These are phyloP conservation scores for Pleurotus citrinopileatus DNA, from an alignment of 768 basidiomycete species.

Conservation along the genomic window DNA sequence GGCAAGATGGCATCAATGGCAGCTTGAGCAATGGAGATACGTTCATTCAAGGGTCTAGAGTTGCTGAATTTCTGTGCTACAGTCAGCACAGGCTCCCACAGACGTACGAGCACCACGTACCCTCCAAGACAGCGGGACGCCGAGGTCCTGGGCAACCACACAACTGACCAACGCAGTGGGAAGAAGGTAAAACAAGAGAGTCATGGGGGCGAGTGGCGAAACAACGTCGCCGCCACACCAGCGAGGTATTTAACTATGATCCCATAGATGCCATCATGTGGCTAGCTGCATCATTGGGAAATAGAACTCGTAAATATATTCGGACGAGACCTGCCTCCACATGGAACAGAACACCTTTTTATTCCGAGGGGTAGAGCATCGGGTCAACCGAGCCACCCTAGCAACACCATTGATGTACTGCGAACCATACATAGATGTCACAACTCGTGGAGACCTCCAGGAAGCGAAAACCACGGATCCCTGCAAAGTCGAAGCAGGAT, in stretches of 20 bases:
- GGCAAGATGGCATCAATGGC: conserved; percentile 39
- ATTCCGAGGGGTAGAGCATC: neutral
- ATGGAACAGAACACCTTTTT: neutral
- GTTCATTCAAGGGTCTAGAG: conserved; percentile 31
- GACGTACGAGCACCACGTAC: conserved; percentile 16
- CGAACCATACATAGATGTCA: too few relatives aligned
- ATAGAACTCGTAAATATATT: neutral
- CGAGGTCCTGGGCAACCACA: conserved; percentile 20
- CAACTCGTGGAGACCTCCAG: too few relatives aligned
- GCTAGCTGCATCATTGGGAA: neutral
- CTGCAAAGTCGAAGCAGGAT: too few relatives aligned
- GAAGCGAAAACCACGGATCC: too few relatives aligned
- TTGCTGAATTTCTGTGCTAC: conserved; percentile 37
- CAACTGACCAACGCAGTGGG: neutral
- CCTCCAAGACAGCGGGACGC: conserved; percentile 27
- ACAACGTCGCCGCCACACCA: too few relatives aligned
- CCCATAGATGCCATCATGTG: neutral
- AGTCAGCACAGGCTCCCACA: neutral
- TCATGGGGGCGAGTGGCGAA: neutral
- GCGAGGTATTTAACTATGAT: neutral
- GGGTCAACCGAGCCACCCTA: too few relatives aligned
- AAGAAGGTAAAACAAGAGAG: neutral
- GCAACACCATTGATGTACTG: too few relatives aligned
- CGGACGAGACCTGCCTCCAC: neutral
- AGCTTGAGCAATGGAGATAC: conserved; percentile 38